Conservation (phyloP, 169 alveolate species). For the Cryptosporidium felis region DNA sequence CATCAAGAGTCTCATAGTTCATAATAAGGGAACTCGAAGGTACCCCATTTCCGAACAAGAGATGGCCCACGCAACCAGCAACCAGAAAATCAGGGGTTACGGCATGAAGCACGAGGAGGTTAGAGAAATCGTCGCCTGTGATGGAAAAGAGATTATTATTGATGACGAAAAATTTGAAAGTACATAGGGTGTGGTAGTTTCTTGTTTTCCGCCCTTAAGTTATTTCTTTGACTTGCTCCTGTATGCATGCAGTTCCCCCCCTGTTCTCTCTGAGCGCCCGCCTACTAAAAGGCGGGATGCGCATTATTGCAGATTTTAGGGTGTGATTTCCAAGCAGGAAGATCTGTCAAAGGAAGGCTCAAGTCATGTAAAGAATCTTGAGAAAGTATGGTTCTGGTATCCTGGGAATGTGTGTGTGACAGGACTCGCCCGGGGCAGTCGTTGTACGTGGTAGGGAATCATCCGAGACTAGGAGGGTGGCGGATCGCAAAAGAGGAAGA, state of each 20-base stretch:
- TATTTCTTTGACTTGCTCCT: background rate
- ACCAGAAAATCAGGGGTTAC: constrained; percentile 58
- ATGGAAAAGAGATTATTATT: background rate
- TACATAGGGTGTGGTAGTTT: background rate
- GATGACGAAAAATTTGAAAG: constrained; percentile 10
- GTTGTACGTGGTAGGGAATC: constrained; percentile 73
- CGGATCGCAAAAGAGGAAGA: constrained; percentile 13
- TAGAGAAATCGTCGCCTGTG: background rate
- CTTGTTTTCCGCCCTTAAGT: background rate
- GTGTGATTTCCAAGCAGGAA: background rate
- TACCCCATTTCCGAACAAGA: constrained; percentile 41
- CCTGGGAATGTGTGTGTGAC: constrained; percentile 75
- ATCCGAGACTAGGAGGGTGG: constrained; percentile 75
- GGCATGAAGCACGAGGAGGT: constrained; percentile 41
- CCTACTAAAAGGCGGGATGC: background rate
- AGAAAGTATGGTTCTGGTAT: constrained; percentile 68
- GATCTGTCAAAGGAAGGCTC: background rate
- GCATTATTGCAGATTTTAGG: constrained; percentile 18
- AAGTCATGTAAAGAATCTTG: background rate
- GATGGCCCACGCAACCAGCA: constrained; percentile 20
- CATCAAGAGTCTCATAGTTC: constrained; percentile 41
- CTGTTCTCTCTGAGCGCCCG: background rate
- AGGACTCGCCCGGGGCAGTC: constrained; percentile 75
- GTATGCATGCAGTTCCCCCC: background rate
- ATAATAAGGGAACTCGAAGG: constrained; percentile 26